These are phyloP conservation scores for Ustilago shanxiensis DNA, from an alignment of 1,284 basidiomycete species.

Conservation along the genomic window DNA sequence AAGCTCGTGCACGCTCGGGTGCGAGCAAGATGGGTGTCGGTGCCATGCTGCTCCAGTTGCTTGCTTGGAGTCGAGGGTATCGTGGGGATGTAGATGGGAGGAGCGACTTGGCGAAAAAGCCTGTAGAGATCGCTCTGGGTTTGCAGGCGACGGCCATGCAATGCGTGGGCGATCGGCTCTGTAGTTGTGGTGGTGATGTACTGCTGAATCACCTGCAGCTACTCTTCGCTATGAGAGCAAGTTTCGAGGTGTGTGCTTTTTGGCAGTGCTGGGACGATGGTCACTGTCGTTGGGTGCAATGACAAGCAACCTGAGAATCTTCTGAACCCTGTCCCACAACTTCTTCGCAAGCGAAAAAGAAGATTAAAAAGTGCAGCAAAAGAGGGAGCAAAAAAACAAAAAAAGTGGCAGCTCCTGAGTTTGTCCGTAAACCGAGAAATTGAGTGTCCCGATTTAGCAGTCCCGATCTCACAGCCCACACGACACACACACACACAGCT, in stretches of 20 bases:
- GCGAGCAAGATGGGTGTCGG: conserved; percentile 63
- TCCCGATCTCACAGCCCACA: background rate
- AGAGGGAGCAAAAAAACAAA: background rate
- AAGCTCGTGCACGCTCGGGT: conserved; percentile 48
- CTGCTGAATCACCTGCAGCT: too few relatives aligned
- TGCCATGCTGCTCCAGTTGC: conserved; percentile 53
- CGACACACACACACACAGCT: background rate
- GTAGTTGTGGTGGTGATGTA: too few relatives aligned
- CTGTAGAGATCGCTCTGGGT: conserved; percentile 22
- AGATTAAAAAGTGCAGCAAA: background rate
- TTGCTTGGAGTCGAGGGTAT: background rate
- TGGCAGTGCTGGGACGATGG: background rate
- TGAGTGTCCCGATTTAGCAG: background rate
- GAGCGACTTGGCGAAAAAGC: conserved; percentile 14
- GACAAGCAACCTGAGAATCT: background rate
- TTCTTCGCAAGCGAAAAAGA: background rate
- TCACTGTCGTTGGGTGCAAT: background rate
- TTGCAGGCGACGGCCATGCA: conserved; percentile 30
- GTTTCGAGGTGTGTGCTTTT: too few relatives aligned
- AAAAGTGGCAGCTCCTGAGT: background rate
- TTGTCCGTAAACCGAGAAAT: background rate
- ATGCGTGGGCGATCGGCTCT: background rate
- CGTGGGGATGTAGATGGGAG: background rate
- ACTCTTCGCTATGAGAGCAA: too few relatives aligned
- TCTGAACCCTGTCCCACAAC: background rate